Evolutionary conservation across 495 filamentous ascomycete species (phyloP).

Genomic region (Lophium mytilinum): DNA sequence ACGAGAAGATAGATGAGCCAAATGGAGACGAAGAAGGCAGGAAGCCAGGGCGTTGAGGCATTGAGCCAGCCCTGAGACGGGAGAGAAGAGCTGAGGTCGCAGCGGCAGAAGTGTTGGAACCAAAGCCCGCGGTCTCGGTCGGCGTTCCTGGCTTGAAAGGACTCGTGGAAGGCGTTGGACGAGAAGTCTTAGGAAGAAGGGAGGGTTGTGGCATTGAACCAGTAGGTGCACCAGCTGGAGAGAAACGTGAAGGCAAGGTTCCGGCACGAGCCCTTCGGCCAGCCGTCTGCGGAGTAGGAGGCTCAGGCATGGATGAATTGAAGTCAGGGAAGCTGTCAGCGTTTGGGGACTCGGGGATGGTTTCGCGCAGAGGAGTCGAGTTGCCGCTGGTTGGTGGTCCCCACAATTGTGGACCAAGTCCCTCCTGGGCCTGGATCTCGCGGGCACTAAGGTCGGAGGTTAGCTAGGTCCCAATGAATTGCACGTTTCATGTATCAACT

Average conservation of each 20-base stretch:
- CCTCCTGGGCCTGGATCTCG: constrained; percentile 97
- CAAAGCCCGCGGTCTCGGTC: constrained; percentile 42
- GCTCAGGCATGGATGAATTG: constrained; percentile 48
- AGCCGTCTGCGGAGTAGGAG: constrained; percentile 44
- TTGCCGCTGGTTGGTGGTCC: constrained; percentile 91
- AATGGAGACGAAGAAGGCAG: constrained; percentile 59
- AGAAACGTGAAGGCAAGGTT: constrained; percentile 92
- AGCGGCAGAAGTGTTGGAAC: constrained; percentile 32
- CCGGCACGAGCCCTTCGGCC: constrained; percentile 76
- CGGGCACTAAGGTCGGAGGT: constrained; percentile 54
- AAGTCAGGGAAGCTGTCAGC: constrained; percentile 94
- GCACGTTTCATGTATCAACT: constrained; percentile 33
- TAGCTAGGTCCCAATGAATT: constrained; percentile 10
- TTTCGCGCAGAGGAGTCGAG: constrained; percentile 92
- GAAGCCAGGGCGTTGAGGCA: constrained; percentile 79
- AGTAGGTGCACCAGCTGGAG: constrained; percentile 39
- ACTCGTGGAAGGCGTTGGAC: constrained; percentile 83
- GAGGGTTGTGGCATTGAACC: constrained; percentile 51
- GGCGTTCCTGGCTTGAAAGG: constrained; percentile 75
- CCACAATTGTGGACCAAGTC: constrained; percentile 79
- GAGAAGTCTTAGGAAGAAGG: constrained; percentile 73
- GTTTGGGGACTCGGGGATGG: constrained; percentile 91
- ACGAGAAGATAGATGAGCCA: constrained; percentile 81
- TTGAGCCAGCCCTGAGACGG: constrained; percentile 84
- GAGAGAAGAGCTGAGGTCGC: constrained; percentile 69